Evolutionary conservation across 495 filamentous ascomycete species (phyloP).

Genomic region (Podospora pseudopauciseta): DNA sequence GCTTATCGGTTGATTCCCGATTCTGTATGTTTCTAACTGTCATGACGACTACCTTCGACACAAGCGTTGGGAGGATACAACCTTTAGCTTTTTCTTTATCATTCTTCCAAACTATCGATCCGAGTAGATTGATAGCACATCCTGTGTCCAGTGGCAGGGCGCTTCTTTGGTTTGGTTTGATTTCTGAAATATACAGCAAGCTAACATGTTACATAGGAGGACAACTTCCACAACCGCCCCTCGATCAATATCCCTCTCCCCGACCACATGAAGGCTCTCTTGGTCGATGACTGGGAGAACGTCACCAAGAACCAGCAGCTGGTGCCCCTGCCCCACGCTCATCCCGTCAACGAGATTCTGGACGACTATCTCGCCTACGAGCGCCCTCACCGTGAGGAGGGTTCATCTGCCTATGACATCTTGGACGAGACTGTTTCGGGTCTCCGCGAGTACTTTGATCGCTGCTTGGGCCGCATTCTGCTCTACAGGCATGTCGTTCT

Average conservation of each 20-base stretch:
- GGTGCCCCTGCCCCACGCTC: slow-evolving; percentile 72
- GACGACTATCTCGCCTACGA: slow-evolving; percentile 71
- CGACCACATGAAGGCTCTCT: slow-evolving; percentile 79
- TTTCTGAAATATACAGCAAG: slow-evolving; percentile 3
- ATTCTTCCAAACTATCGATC: neutral
- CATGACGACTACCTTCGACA: neutral
- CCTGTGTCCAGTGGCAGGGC: neutral
- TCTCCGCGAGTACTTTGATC: slow-evolving; percentile 87
- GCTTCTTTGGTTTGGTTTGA: slow-evolving; percentile 2
- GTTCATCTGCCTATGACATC: slow-evolving; percentile 71
- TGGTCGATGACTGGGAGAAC: slow-evolving; percentile 99
- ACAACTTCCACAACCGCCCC: slow-evolving; percentile 72
- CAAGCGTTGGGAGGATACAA: neutral
- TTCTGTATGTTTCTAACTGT: neutral
- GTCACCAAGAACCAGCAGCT: slow-evolving; percentile 90
- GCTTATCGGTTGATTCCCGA: neutral
- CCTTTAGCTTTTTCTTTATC: neutral
- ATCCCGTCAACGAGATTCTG: slow-evolving; percentile 72
- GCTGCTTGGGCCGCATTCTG: slow-evolving; percentile 76
- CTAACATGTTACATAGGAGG: slow-evolving; percentile 61
- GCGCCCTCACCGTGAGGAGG: slow-evolving; percentile 58
- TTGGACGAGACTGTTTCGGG: slow-evolving; percentile 84
- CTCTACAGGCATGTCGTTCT: slow-evolving; percentile 62
- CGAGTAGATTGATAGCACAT: slow-evolving; percentile 9
- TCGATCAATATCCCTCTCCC: slow-evolving; percentile 78